Percentiles rank a stretch among this genome's conserved stretches.
Evolutionary conservation across 345 rosid genomes (phyloP).

Genomic region (Brassica nigra): DNA sequence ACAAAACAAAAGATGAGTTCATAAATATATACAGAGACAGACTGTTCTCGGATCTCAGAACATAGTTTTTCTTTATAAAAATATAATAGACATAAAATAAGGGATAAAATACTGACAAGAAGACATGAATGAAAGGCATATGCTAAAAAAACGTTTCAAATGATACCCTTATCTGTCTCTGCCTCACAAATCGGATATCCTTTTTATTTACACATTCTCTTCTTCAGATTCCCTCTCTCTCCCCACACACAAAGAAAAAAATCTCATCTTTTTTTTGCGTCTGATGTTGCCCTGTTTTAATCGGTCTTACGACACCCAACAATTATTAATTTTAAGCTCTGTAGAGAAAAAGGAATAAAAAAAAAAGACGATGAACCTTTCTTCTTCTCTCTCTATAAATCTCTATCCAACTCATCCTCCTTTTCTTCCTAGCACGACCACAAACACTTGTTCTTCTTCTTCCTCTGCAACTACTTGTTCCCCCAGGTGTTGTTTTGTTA

Average conservation of each 20-base stretch:
- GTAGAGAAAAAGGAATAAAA: neutral
- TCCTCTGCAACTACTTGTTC: conserved; percentile 22
- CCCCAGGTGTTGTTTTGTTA: conserved; percentile 17
- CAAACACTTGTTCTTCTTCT: conserved; percentile 9
- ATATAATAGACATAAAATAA: no score
- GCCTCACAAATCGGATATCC: conserved; percentile 23
- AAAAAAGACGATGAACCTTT: conserved; percentile 33
- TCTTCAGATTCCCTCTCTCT: no score
- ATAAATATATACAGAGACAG: no score
- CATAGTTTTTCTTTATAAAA: no score
- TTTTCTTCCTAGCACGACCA: conserved; percentile 11
- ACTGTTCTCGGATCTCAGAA: no score
- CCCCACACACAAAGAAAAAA: no score
- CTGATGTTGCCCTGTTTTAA: conserved; percentile 34
- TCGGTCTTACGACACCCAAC: conserved; percentile 23
- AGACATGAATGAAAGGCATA: conserved; percentile 9
- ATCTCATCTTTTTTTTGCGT: no score
- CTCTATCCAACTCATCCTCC: conserved; percentile 43
- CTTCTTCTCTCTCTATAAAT: conserved; percentile 60
- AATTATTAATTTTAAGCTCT: no score
- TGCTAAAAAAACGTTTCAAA: conserved; percentile 22
- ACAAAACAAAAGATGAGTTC: no score
- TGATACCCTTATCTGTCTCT: conserved; percentile 26
- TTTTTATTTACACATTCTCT: no score
- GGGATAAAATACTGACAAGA: neutral